Evolutionary conservation across 805 yeast species (phyloP).

Genomic region (Teunomyces tritomae): DNA sequence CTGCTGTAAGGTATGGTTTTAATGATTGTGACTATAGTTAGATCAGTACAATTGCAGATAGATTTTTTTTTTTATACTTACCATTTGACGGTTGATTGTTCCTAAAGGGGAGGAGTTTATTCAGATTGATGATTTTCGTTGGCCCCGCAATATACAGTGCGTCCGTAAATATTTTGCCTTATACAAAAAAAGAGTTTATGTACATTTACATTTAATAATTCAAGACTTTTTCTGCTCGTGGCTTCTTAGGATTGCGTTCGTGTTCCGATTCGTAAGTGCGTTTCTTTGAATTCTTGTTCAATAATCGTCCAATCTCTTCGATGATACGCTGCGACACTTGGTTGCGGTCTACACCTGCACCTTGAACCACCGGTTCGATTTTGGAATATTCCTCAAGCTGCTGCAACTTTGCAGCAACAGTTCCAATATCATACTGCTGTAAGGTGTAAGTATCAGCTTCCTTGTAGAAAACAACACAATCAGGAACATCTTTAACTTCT

Average conservation of each 20-base stretch:
- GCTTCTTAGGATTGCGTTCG: constrained; percentile 6
- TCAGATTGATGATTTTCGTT: neutral
- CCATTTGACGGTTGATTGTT: neutral
- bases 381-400: neutral
- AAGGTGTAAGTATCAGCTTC: neutral
- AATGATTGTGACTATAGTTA: constrained; percentile 83
- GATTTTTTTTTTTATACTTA: neutral
- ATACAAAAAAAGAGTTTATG: neutral
- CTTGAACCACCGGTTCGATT: neutral
- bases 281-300: constrained; percentile 5
- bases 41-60: constrained; percentile 5
- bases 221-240: constrained; percentile 5
- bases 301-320: neutral
- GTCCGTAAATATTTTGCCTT: neutral
- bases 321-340: neutral
- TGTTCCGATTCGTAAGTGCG: constrained; percentile 4
- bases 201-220: constrained; percentile 1
- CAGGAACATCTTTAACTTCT: neutral
- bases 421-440: neutral
- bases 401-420: neutral
- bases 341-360: neutral
- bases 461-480: neutral
- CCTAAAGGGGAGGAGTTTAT: neutral
- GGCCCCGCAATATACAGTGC: constrained; percentile 1
- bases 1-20: constrained; percentile 92